Percentiles rank a stretch among this genome's conserved stretches.
Conservation (phyloP, 768 basidiomycete species). For the Russula virescens region DNA sequence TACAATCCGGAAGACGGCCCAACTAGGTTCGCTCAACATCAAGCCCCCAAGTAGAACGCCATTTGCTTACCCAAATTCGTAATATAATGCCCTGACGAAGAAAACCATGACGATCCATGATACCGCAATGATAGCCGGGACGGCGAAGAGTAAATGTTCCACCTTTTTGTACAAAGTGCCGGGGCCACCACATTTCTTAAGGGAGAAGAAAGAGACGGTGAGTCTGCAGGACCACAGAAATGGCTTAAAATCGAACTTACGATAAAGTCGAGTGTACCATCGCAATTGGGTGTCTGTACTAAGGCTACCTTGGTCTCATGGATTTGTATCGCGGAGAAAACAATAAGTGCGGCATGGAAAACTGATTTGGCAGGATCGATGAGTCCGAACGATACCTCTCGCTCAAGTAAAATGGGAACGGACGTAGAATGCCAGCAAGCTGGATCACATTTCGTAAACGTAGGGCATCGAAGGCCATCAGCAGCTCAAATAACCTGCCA, state of each 20-base stretch:
- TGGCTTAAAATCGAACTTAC: constrained; percentile 33
- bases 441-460: constrained; percentile 74
- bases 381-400: neutral
- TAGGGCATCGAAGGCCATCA: constrained; percentile 81
- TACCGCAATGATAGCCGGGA: constrained; percentile 60
- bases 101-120: constrained; percentile 65
- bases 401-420: constrained; percentile 22
- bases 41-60: neutral
- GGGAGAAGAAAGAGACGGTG: neutral
- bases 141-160: constrained; percentile 62
- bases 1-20: constrained; percentile 88
- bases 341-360: constrained; percentile 70
- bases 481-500: constrained; percentile 65
- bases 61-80: constrained; percentile 69
- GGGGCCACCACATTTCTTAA: constrained; percentile 44
- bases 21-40: constrained; percentile 38
- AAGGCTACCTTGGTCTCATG: constrained; percentile 66
- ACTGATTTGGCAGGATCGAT: constrained; percentile 34
- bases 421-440: constrained; percentile 65
- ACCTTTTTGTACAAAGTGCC: constrained; percentile 56
- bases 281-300: constrained; percentile 35
- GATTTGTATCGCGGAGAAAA: constrained; percentile 71
- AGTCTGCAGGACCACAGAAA: neutral
- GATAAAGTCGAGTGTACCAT: constrained; percentile 31
- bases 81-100: constrained; percentile 64